These are phyloP conservation scores for Exophiala dermatitidis DNA, from an alignment of 2,329 filamentous ascomycete genomes.

Conservation along the genomic window DNA sequence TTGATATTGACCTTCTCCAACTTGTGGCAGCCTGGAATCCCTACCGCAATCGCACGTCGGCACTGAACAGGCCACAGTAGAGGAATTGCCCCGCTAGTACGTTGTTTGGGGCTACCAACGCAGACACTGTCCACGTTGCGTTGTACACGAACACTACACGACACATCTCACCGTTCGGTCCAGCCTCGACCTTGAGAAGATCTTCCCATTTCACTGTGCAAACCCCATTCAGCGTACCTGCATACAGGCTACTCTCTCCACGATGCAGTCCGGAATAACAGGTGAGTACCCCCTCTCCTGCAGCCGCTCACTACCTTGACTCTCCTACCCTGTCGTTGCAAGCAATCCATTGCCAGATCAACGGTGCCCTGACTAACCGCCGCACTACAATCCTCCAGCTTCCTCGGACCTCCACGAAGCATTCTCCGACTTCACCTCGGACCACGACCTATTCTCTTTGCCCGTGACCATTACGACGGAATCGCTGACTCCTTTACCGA, in stretches of 20 bases:
- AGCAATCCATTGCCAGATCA: no score
- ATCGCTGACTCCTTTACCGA: slow-evolving; percentile 35
- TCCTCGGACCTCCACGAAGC: slow-evolving; percentile 42
- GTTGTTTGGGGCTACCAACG: no score
- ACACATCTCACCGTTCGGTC: no score
- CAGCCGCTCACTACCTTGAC: not conserved
- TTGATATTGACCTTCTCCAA: no score
- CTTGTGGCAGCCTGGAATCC: no score
- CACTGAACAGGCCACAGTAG: no score
- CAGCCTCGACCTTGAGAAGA: no score
- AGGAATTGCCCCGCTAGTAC: no score
- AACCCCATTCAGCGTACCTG: not conserved
- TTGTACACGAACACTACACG: no score
- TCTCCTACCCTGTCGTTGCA: not conserved
- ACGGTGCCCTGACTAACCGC: no score
- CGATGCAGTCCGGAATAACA: slow-evolving; percentile 46
- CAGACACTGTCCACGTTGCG: no score
- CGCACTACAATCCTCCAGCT: slow-evolving; percentile 28
- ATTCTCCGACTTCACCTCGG: slow-evolving; percentile 39
- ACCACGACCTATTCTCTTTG: slow-evolving; percentile 39
- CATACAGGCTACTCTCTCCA: slow-evolving; percentile 12
- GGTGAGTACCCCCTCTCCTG: slow-evolving; percentile 29
- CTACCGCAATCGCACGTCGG: no score
- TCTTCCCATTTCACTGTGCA: not conserved
- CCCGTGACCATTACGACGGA: slow-evolving; percentile 42